Evolutionary conservation across 768 basidiomycete genomes (phyloP).

Genomic region (Asterophora lycoperdoides): DNA sequence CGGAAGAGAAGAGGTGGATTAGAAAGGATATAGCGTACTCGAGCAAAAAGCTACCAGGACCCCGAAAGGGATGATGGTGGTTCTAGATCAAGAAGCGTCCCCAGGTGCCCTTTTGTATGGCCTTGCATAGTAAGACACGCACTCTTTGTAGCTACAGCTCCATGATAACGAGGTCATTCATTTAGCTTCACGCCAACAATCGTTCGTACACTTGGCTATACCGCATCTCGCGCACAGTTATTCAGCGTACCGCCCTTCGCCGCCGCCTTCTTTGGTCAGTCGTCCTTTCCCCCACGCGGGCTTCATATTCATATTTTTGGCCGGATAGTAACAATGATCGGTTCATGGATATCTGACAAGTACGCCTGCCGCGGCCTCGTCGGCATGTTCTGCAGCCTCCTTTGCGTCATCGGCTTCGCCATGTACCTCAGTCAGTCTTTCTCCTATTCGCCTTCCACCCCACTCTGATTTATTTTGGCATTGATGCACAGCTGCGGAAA

Average conservation of each 20-base stretch:
- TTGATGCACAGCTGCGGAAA: too few species aligned
- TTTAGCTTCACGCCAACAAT: conserved; percentile 65
- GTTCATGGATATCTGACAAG: conserved; percentile 48
- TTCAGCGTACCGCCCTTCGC: conserved; percentile 61
- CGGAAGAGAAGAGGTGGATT: too few species aligned
- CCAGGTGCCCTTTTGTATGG: conserved; percentile 42
- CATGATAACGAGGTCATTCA: not conserved
- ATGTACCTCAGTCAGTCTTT: conserved; percentile 40
- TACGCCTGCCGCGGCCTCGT: conserved; percentile 48
- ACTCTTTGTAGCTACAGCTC: not conserved
- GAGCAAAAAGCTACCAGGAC: too few species aligned
- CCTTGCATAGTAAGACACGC: conserved; percentile 42
- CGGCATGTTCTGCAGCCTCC: conserved; percentile 38
- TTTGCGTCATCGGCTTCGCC: conserved; percentile 47
- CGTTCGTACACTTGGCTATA: conserved; percentile 57
- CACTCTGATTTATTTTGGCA: not conserved
- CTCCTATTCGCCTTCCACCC: not conserved
- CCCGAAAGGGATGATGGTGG: too few species aligned
- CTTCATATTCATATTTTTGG: not conserved
- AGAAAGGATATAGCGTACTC: not conserved
- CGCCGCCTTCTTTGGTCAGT: conserved; percentile 44
- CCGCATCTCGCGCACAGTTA: conserved; percentile 49
- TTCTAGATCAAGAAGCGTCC: too few species aligned
- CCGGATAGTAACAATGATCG: conserved; percentile 27
- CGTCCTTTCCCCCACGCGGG: not conserved